Percentiles rank a stretch among this genome's conserved stretches.
Conservation (phyloP, 2,329 filamentous ascomycete species). For the Nemania sp. region DNA sequence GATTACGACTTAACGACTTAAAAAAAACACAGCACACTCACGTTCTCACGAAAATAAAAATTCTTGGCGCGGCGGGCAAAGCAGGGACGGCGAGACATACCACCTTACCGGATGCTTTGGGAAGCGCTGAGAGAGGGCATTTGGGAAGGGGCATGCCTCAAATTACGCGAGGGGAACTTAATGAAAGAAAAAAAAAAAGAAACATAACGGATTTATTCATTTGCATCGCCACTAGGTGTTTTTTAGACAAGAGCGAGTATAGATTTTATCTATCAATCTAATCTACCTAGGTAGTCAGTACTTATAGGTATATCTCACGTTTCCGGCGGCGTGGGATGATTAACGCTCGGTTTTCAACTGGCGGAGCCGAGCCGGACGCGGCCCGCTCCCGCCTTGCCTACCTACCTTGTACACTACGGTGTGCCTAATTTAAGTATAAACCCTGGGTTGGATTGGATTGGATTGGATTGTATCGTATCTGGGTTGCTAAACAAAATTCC, state of each 20-base stretch:
- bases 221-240: slow-evolving; percentile 16
- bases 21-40: not conserved
- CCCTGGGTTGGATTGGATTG: not conserved
- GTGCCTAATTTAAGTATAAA: not conserved
- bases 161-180: not conserved
- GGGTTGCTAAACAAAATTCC: no score
- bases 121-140: not conserved
- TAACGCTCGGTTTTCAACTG: not conserved
- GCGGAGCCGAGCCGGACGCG: not conserved
- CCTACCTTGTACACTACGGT: not conserved
- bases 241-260: not conserved
- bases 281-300: no score
- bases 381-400: not conserved
- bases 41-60: slow-evolving; percentile 5
- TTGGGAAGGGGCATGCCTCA: slow-evolving; percentile 5
- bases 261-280: not conserved
- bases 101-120: not conserved
- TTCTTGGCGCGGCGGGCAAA: not conserved
- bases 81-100: not conserved
- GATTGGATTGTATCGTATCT: not conserved
- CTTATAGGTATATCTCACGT: not conserved
- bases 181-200: slow-evolving; percentile 9
- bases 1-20: slow-evolving; percentile 23
- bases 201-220: slow-evolving; percentile 7
- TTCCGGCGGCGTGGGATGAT: not conserved